Conservation (phyloP, 441 rosid species). For the Euphorbia schlechtendalii region DNA sequence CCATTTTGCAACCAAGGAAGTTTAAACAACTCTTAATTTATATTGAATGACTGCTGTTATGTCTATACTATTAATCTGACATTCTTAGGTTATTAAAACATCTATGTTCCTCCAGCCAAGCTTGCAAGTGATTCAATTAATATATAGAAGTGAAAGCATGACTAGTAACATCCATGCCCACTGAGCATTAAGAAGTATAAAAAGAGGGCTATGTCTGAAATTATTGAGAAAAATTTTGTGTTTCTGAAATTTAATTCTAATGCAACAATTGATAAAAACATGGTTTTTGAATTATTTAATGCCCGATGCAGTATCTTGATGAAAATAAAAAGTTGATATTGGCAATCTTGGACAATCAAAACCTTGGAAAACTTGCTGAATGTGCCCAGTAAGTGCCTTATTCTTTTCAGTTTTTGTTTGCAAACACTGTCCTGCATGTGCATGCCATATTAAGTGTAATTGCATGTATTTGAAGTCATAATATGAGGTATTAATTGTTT, state of each 20-base stretch:
- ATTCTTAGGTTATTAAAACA: background rate
- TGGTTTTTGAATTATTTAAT: conserved; percentile 55
- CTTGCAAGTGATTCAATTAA: background rate
- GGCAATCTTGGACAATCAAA: conserved; percentile 93
- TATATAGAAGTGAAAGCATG: background rate
- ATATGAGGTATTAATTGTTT: too few species aligned
- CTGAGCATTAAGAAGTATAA: background rate
- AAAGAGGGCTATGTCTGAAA: background rate
- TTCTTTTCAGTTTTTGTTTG: too few species aligned
- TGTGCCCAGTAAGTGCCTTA: too few species aligned
- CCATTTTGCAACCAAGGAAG: background rate
- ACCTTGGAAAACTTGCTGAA: conserved; percentile 84
- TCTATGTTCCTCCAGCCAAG: background rate
- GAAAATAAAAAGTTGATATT: conserved; percentile 89
- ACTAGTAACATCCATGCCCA: background rate
- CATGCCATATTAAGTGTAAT: too few species aligned
- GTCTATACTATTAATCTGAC: background rate
- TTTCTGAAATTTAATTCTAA: conserved; percentile 15
- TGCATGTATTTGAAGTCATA: too few species aligned
- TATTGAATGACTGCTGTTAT: background rate
- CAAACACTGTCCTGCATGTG: too few species aligned
- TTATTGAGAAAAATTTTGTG: background rate
- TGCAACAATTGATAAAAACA: conserved; percentile 92
- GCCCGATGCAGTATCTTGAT: conserved; percentile 69
- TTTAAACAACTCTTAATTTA: background rate